These are phyloP conservation scores for Macrophomina tecta DNA, from an alignment of 2,329 filamentous ascomycete species.

Conservation along the genomic window DNA sequence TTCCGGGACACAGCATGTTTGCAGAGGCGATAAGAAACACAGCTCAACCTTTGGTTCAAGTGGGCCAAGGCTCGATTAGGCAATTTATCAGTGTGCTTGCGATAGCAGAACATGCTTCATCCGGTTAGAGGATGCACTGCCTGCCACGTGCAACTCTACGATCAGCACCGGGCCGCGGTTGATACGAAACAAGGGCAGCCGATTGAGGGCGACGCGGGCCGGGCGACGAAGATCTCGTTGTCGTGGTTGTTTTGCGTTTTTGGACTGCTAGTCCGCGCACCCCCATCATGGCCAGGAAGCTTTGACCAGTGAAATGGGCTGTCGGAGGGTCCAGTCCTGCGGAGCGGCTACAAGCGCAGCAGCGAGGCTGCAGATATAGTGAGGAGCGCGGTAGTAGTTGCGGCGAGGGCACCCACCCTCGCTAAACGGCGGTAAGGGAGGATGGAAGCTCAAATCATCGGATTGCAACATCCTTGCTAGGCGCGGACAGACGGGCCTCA, in stretches of 20 bases:
- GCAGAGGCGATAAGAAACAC: not conserved
- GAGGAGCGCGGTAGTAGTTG: no score
- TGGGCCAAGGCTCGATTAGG: conserved; percentile 7
- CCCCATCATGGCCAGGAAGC: no score
- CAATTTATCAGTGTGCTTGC: conserved; percentile 18
- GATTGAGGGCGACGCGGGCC: not conserved
- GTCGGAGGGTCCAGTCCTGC: no score
- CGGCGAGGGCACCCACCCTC: not conserved
- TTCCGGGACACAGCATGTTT: not conserved
- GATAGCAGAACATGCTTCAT: conserved; percentile 6
- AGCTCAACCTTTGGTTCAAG: not conserved
- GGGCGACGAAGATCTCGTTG: not conserved
- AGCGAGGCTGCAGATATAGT: no score
- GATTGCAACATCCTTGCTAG: not conserved
- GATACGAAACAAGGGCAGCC: not conserved
- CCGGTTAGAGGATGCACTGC: conserved; percentile 13
- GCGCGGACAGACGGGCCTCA: not conserved
- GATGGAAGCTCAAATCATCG: not conserved
- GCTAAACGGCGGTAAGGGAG: no score
- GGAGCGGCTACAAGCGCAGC: no score
- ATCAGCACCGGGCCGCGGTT: conserved; percentile 1
- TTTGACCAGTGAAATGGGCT: no score
- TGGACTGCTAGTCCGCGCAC: no score
- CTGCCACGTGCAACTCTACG: conserved; percentile 16
- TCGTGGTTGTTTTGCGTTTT: no score